Evolutionary conservation across 73 alveolate genomes (phyloP), one percentile per base, ranked within the genome.

Genomic region (Stentor coeruleus): DNA sequence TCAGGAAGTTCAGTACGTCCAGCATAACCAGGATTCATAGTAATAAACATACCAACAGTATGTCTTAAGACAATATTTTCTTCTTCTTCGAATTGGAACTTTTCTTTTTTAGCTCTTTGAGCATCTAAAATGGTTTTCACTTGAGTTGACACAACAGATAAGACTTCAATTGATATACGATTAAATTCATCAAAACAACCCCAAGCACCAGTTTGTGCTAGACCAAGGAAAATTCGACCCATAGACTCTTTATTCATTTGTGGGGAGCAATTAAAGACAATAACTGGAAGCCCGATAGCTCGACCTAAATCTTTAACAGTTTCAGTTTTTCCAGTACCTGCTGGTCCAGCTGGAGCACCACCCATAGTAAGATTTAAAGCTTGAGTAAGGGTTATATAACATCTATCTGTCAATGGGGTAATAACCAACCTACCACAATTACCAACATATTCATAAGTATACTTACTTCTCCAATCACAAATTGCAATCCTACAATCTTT

Each of bases 271-370:
- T 98, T 98, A 87, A 95, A 94, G 85, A 98, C 99, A 90, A 98
- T 96, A 81, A 98, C 99, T 39, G 97, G 96, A 55, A 97, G 88
- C 73, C 99, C 99, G 74, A 97, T 91, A 35, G 98, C 98, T 87
- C 99, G 94, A 3, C 99, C 99, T 35, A 98, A 87, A 88, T 91
- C 98, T 93, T 93, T 93, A 3, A 92, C 94, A 26, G 98, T 87
- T 84, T 87, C 92, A 2, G 92, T 87, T 87, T 87, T 87, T 14
- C 92, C 92, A 3, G 92, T 87, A 28, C 92, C 99, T 59, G 99
- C 99, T 35, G 99, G 99, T 20, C 99, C 99, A 58, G 99, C 99
- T 6, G 99, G 99, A 11, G 99, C 99, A 33, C 99, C 99, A 74
- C 99, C 99, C 93, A 98, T 88, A 26, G 98, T 94, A 42, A 97